These are phyloP conservation scores for Vitis hybrid DNA, from an alignment of 177 flowering plant genomes.

Conservation along the genomic window DNA sequence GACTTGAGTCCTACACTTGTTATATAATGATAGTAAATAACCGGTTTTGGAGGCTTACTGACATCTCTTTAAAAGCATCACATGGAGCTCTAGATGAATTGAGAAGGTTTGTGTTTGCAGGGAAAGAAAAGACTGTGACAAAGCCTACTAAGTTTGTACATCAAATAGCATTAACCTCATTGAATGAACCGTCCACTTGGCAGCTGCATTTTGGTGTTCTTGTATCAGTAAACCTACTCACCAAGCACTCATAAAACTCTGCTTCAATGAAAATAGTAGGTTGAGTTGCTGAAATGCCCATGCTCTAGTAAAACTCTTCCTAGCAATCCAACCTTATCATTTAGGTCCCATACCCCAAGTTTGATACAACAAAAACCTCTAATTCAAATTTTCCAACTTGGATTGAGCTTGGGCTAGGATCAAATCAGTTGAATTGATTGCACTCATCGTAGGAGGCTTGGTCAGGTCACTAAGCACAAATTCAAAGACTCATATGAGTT, in stretches of 20 bases:
- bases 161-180: conserved; percentile 22
- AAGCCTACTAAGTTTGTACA: conserved; percentile 12
- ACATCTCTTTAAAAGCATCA: conserved; percentile 31
- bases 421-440: too few species aligned
- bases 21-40: conserved; percentile 18
- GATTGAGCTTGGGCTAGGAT: too few species aligned
- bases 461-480: too few species aligned
- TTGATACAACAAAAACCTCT: too few species aligned
- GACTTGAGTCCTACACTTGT: neutral
- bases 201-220: conserved; percentile 9
- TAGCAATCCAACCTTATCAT: too few species aligned
- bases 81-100: conserved; percentile 34
- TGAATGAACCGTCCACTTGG: conserved; percentile 42
- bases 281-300: too few species aligned
- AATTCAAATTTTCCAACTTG: too few species aligned
- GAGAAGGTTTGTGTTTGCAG: neutral
- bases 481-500: too few species aligned
- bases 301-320: too few species aligned
- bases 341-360: too few species aligned
- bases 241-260: conserved; percentile 13
- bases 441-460: too few species aligned
- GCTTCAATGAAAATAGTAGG: too few species aligned
- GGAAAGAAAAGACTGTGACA: conserved; percentile 17
- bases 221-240: conserved; percentile 17
- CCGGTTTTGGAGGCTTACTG: conserved; percentile 15